A percentile compares a stretch with the other conserved stretches of the same genome.
These are phyloP conservation scores for Tolypocladium cylindrosporum DNA, from an alignment of 2,329 filamentous ascomycete genomes.

Conservation along the genomic window DNA sequence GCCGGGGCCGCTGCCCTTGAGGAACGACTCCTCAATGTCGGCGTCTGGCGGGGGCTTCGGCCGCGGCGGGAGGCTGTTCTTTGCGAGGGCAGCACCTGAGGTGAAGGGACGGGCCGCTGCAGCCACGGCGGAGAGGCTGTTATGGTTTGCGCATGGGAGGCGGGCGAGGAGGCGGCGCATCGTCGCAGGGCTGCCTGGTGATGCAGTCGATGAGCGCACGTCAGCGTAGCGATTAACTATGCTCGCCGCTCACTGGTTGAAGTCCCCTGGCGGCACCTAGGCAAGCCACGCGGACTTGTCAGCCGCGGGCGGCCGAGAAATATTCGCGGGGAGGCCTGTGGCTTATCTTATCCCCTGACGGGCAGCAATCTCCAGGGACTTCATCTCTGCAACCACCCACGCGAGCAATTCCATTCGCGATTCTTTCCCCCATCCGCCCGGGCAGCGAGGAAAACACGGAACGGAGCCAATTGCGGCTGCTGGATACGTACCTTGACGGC, in stretches of 20 bases:
- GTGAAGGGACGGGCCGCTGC: slow-evolving; percentile 16
- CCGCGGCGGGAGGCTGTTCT: slow-evolving; percentile 62
- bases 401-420: background rate
- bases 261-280: background rate
- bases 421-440: background rate
- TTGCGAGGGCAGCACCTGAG: slow-evolving; percentile 13
- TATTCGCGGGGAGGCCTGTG: background rate
- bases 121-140: background rate
- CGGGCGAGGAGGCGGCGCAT: background rate
- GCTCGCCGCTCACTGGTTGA: background rate
- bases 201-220: background rate
- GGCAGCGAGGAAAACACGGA: background rate
- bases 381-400: background rate
- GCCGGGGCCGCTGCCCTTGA: slow-evolving; percentile 86
- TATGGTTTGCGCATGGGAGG: background rate
- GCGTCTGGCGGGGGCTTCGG: slow-evolving; percentile 61
- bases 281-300: background rate
- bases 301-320: background rate
- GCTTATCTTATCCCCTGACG: background rate
- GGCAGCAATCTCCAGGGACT: background rate
- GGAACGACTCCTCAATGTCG: slow-evolving; percentile 75
- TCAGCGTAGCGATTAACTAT: background rate
- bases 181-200: background rate
- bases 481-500: background rate
- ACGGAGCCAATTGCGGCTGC: background rate